phyloP scores from a whole-genome alignment of 805 yeast species.

The Candida morakotiae region DNA sequence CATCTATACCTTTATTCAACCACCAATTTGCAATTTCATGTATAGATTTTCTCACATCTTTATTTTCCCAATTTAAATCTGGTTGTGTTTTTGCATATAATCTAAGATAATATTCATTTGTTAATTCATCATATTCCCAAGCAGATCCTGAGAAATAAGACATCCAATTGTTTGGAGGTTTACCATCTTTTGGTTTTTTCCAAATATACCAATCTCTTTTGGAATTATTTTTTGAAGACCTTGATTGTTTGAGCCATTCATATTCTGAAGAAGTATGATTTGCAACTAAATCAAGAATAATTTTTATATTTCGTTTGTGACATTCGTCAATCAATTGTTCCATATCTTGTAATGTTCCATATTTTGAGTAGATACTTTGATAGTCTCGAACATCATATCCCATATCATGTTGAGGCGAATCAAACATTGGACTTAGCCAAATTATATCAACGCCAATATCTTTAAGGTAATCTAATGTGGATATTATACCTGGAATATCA shows the following conservation, averaged over 20 bases:
- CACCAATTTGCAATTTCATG: slow-evolving; percentile 47
- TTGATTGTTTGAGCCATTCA: slow-evolving; percentile 55
- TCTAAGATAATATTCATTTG: slow-evolving; percentile 53
- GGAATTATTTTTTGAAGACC: slow-evolving; percentile 46
- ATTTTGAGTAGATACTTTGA: slow-evolving; percentile 46
- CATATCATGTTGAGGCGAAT: slow-evolving; percentile 59
- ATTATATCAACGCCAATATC: slow-evolving; percentile 45
- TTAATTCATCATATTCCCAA: slow-evolving; percentile 52
- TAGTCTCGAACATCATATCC: slow-evolving; percentile 59
- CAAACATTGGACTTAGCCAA: slow-evolving; percentile 41
- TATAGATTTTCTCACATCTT: slow-evolving; percentile 31
- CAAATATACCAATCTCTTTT: slow-evolving; percentile 63
- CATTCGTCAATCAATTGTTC: slow-evolving; percentile 42
- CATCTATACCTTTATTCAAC: slow-evolving; percentile 55
- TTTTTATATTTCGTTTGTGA: slow-evolving; percentile 47
- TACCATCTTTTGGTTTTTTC: slow-evolving; percentile 47
- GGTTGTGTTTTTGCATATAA: slow-evolving; percentile 54
- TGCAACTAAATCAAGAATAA: slow-evolving; percentile 53
- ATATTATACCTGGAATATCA: slow-evolving; percentile 51
- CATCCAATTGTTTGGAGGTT: slow-evolving; percentile 56
- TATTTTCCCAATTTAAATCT: slow-evolving; percentile 60
- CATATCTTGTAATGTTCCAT: slow-evolving; percentile 53
- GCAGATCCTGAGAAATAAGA: slow-evolving; percentile 52
- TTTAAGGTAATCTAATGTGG: slow-evolving; percentile 49
- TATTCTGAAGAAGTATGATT: slow-evolving; percentile 57